These are phyloP conservation scores for Pseudogymnoascus sp. DNA, from an alignment of 2,329 filamentous ascomycete genomes.

Conservation along the genomic window DNA sequence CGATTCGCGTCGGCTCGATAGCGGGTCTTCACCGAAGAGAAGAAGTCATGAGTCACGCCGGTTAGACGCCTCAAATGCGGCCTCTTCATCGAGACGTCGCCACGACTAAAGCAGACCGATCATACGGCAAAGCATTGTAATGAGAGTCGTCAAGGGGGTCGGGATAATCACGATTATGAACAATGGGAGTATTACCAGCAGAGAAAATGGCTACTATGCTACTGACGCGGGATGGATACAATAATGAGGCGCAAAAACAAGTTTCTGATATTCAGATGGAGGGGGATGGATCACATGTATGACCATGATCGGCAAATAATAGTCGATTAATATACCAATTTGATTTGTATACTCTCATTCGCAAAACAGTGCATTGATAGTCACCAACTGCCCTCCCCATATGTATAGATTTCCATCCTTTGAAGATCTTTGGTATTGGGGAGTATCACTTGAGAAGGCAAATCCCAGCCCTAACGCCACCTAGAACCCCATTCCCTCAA, in stretches of 20 bases:
- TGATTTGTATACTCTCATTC: background rate
- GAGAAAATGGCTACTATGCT: background rate
- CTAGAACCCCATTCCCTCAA: background rate
- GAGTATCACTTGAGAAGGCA: background rate
- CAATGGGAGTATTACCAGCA: background rate
- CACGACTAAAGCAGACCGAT: background rate
- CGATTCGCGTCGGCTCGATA: background rate
- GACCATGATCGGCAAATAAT: background rate
- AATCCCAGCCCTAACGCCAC: background rate
- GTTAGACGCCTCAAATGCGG: background rate
- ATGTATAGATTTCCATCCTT: background rate
- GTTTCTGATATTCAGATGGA: background rate
- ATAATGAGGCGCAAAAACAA: background rate
- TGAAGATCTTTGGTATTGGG: background rate
- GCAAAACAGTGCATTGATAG: background rate
- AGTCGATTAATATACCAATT: slow-evolving; percentile 3
- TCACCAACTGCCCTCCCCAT: background rate
- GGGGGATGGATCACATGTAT: background rate
- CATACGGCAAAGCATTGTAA: background rate
- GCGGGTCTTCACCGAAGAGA: background rate
- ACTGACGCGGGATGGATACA: background rate
- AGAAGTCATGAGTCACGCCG: background rate
- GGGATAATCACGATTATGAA: background rate
- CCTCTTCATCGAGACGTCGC: background rate
- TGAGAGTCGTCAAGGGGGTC: background rate